Percentiles rank a stretch among this genome's conserved stretches.
phyloP scores from a whole-genome alignment of 495 filamentous ascomycete species.

The Echria macrotheca region DNA sequence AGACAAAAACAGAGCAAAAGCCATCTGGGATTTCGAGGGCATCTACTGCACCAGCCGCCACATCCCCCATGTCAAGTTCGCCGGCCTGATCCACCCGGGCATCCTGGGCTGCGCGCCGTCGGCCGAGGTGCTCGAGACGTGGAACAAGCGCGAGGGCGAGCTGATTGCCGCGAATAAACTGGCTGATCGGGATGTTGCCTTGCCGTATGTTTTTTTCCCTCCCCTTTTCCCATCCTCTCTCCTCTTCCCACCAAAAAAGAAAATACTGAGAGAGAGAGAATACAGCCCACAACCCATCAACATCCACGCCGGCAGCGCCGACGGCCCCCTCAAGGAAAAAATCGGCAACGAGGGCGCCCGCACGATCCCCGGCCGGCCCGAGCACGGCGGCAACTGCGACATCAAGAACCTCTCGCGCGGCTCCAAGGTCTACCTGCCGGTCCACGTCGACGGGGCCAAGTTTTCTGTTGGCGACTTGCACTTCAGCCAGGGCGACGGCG shows the following conservation, averaged over 20 bases:
- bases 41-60: conserved; percentile 89
- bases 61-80: conserved; percentile 82
- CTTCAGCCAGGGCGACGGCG: conserved; percentile 87
- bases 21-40: conserved; percentile 97
- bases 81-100: conserved; percentile 90
- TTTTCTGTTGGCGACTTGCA: conserved; percentile 92
- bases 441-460: conserved; percentile 77
- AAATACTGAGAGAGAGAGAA: too few species aligned
- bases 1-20: conserved; percentile 64
- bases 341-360: conserved; percentile 83
- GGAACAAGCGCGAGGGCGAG: conserved; percentile 78
- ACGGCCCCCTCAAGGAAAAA: conserved; percentile 57
- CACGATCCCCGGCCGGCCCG: conserved; percentile 74
- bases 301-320: conserved; percentile 65
- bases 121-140: conserved; percentile 55
- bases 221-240: not conserved
- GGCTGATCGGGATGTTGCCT: conserved; percentile 68
- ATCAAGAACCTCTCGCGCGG: conserved; percentile 79
- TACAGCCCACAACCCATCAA: conserved; percentile 59
- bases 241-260: too few species aligned
- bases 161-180: conserved; percentile 63
- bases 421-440: conserved; percentile 83
- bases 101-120: conserved; percentile 91
- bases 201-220: conserved; percentile 40
- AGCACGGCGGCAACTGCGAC: conserved; percentile 70